phyloP scores from a whole-genome alignment of 441 rosid genomes.

The Geranium incanum region DNA sequence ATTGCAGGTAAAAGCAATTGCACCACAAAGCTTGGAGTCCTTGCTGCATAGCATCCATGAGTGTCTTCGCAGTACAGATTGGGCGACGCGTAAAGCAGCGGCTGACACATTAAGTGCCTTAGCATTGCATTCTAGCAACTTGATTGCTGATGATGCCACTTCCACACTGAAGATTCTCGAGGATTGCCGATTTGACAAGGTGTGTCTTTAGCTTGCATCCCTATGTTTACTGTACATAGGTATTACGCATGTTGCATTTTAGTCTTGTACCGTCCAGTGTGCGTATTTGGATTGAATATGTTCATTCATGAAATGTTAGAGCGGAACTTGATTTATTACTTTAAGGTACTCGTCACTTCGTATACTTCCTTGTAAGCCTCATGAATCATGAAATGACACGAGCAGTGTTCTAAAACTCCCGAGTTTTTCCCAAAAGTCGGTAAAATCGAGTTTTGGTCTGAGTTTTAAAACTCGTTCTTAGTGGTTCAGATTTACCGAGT shows the following conservation, averaged over 20 bases:
- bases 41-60: conserved; percentile 78
- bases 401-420: too few species aligned
- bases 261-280: neutral
- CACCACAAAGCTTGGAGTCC: conserved; percentile 70
- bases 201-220: conserved; percentile 16
- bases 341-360: too few species aligned
- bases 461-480: too few species aligned
- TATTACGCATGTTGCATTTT: neutral
- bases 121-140: conserved; percentile 70
- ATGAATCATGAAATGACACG: too few species aligned
- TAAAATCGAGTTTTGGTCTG: too few species aligned
- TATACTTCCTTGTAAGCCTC: too few species aligned
- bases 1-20: conserved; percentile 83
- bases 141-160: conserved; percentile 58
- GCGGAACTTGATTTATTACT: too few species aligned
- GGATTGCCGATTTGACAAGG: conserved; percentile 93
- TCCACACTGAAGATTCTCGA: conserved; percentile 66
- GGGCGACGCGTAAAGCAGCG: conserved; percentile 96
- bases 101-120: conserved; percentile 73
- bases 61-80: conserved; percentile 87
- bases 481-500: too few species aligned
- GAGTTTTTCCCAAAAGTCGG: too few species aligned
- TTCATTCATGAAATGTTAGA: neutral
- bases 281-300: neutral
- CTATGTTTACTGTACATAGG: neutral